Conservation (phyloP, 1,284 basidiomycete species). For the Ceratorhiza oryzae-sativae region DNA sequence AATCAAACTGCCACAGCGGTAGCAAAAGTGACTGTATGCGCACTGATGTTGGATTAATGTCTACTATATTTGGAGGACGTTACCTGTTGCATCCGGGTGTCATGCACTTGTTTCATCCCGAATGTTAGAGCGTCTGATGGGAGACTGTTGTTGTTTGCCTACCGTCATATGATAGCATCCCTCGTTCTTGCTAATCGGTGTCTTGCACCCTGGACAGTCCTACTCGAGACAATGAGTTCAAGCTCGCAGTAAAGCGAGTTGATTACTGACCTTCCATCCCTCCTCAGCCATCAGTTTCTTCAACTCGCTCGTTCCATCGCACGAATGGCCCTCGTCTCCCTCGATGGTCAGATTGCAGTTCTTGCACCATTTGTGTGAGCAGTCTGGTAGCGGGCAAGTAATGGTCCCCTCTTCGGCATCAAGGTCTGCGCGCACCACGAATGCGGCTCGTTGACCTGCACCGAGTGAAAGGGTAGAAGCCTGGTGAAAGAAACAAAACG, state of each 20-base stretch:
- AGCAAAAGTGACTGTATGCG: constrained; percentile 30
- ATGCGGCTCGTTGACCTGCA: constrained; percentile 19
- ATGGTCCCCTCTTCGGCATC: constrained; percentile 29
- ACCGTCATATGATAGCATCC: constrained; percentile 44
- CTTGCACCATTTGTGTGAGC: constrained; percentile 42
- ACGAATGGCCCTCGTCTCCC: constrained; percentile 37
- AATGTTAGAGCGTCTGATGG: background rate
- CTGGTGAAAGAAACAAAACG: no score
- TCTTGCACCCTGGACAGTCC: constrained; percentile 38
- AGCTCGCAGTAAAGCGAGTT: background rate
- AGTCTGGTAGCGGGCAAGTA: constrained; percentile 38
- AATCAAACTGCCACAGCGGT: constrained; percentile 30
- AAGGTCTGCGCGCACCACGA: constrained; percentile 40
- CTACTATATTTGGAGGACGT: background rate
- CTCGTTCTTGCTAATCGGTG: constrained; percentile 35
- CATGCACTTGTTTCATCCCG: constrained; percentile 6
- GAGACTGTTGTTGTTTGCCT: background rate
- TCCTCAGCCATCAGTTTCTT: constrained; percentile 34
- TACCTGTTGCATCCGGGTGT: constrained; percentile 40
- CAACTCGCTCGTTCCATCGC: constrained; percentile 41
- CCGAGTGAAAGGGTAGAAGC: no score
- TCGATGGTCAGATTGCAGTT: constrained; percentile 39
- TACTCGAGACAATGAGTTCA: background rate
- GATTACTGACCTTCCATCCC: constrained; percentile 40
- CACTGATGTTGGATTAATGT: background rate